These are phyloP conservation scores for Dothistroma septosporum DNA, from an alignment of 2,329 filamentous ascomycete genomes.

Conservation along the genomic window DNA sequence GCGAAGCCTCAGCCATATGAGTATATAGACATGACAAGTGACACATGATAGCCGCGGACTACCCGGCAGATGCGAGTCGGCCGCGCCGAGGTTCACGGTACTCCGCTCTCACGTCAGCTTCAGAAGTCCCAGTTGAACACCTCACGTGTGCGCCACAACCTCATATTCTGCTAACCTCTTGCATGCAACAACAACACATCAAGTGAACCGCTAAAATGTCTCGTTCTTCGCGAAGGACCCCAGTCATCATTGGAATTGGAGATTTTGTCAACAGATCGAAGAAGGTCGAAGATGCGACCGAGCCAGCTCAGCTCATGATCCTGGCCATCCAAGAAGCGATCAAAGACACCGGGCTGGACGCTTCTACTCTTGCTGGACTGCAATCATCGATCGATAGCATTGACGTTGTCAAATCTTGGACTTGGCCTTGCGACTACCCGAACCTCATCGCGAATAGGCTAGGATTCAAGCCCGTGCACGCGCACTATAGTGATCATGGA, in stretches of 20 bases:
- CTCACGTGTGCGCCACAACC: background rate
- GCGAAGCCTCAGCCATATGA: background rate
- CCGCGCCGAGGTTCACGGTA: background rate
- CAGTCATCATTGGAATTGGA: slow-evolving; percentile 60
- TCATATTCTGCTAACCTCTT: background rate
- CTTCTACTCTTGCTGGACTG: slow-evolving; percentile 33
- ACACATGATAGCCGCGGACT: background rate
- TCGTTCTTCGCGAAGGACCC: slow-evolving; percentile 32
- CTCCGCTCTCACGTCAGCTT: background rate
- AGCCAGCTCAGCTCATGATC: slow-evolving; percentile 58
- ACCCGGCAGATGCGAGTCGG: background rate
- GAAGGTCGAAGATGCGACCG: slow-evolving; percentile 50
- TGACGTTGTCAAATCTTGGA: slow-evolving; percentile 60
- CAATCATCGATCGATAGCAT: slow-evolving; percentile 54
- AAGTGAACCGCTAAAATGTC: slow-evolving; percentile 6
- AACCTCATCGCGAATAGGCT: slow-evolving; percentile 50
- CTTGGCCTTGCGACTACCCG: slow-evolving; percentile 61
- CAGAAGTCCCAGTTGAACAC: background rate
- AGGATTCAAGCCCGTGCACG: slow-evolving; percentile 46
- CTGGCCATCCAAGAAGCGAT: slow-evolving; percentile 53
- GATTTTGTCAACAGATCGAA: slow-evolving; percentile 58
- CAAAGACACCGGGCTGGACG: slow-evolving; percentile 43
- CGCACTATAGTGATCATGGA: slow-evolving; percentile 55
- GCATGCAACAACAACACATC: background rate
- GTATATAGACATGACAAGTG: slow-evolving; percentile 15